phyloP scores from a whole-genome alignment of 2,329 filamentous ascomycete species.

The Colletotrichum musae region DNA sequence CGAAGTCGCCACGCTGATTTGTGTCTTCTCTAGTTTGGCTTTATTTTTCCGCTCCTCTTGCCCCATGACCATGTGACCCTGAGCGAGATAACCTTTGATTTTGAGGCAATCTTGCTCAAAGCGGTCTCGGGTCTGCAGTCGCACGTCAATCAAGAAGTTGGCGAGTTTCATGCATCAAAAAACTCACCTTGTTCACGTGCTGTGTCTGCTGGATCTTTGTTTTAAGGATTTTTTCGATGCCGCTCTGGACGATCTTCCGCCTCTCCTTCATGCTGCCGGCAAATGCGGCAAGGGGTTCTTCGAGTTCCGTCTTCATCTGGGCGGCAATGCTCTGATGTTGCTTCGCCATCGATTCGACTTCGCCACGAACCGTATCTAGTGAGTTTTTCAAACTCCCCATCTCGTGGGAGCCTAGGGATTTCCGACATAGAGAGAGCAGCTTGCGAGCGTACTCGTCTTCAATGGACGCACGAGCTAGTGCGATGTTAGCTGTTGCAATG shows the following conservation, averaged over 20 bases:
- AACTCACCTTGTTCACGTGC: slow-evolving; percentile 86
- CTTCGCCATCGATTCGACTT: slow-evolving; percentile 94
- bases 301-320: slow-evolving; percentile 96
- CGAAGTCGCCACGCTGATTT: slow-evolving; percentile 91
- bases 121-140: slow-evolving; percentile 81
- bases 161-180: not conserved
- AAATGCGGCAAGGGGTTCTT: slow-evolving; percentile 93
- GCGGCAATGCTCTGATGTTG: slow-evolving; percentile 90
- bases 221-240: slow-evolving; percentile 95
- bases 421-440: slow-evolving; percentile 86
- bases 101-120: slow-evolving; percentile 98
- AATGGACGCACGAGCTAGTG: slow-evolving; percentile 85
- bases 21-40: slow-evolving; percentile 97
- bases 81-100: slow-evolving; percentile 98
- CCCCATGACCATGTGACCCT: slow-evolving; percentile 99
- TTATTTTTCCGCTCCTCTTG: slow-evolving; percentile 99
- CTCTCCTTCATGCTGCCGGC: slow-evolving; percentile 96
- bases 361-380: slow-evolving; percentile 87
- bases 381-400: slow-evolving; percentile 86
- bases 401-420: slow-evolving; percentile 90
- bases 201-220: slow-evolving; percentile 93
- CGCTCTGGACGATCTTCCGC: slow-evolving; percentile 94
- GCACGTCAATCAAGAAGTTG: slow-evolving; percentile 26
- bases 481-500: slow-evolving; percentile 9
- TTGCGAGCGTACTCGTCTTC: slow-evolving; percentile 98